Percentiles rank a stretch among this genome's conserved stretches.
These are phyloP conservation scores for Talaromyces marneffei DNA, from an alignment of 2,329 filamentous ascomycete species.

Conservation along the genomic window DNA sequence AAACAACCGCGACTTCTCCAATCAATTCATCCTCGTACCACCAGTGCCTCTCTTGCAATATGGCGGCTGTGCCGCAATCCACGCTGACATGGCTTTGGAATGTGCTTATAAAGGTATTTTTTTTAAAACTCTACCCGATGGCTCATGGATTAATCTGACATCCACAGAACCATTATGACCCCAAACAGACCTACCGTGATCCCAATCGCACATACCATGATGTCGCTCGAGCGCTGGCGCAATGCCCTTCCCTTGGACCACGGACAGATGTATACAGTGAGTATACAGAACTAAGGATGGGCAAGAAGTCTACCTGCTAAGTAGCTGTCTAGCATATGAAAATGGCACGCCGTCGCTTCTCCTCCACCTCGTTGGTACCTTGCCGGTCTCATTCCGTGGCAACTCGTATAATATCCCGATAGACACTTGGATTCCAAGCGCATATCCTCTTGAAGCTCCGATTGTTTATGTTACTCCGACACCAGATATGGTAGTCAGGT, in stretches of 20 bases:
- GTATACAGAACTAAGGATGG: slow-evolving; percentile 34
- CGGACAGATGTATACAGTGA: slow-evolving; percentile 93
- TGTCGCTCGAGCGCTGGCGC: slow-evolving; percentile 72
- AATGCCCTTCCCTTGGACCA: slow-evolving; percentile 73
- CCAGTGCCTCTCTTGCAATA: slow-evolving; percentile 23
- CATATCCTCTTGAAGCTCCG: slow-evolving; percentile 79
- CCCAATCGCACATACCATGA: slow-evolving; percentile 90
- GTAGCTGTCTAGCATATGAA: slow-evolving; percentile 63
- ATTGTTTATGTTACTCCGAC: slow-evolving; percentile 85
- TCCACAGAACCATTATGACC: slow-evolving; percentile 33
- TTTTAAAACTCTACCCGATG: too few species aligned
- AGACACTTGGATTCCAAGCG: slow-evolving; percentile 86
- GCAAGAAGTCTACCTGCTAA: background rate
- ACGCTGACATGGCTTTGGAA: slow-evolving; percentile 94
- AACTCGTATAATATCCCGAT: slow-evolving; percentile 86
- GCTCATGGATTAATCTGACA: background rate
- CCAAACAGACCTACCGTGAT: slow-evolving; percentile 78
- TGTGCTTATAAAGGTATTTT: slow-evolving; percentile 66
- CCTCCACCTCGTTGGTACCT: slow-evolving; percentile 75
- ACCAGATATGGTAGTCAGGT: slow-evolving; percentile 79
- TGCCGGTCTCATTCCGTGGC: slow-evolving; percentile 88
- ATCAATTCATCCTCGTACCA: slow-evolving; percentile 1
- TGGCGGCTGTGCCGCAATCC: slow-evolving; percentile 73
- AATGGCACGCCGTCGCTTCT: slow-evolving; percentile 82
- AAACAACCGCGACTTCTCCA: background rate